Evolutionary conservation across 148 eudicot species (phyloP), one percentile per base, ranked within the genome.

Genomic region (Arbutus unedo): DNA sequence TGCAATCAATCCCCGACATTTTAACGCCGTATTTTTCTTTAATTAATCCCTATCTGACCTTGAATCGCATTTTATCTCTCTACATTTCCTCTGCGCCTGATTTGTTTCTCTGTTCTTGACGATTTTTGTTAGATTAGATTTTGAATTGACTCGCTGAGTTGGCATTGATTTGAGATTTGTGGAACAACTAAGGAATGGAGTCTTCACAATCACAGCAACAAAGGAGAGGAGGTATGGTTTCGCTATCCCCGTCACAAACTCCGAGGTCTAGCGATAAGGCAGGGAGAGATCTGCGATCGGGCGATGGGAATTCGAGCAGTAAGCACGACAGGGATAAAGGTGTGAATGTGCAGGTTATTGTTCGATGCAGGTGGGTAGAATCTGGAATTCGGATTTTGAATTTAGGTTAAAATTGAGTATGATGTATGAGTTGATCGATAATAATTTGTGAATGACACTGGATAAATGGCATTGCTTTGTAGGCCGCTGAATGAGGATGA

Each of bases 401-500:
- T 75, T 70, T 62, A 3, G 43, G 53, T 10, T 14, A 55, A 15
- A 70, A 67, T 57, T 78, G 31, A 64, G 19, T 55, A 38, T 79
- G 31, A 19, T 15, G 72, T 85, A 10, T 19, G 6, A 13, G 74
- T 70, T 79, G 44, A 55, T 72, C 45, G 76, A 4, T 21, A 3
- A 9, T 15, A 53, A 23, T 78, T 48, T 56, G 72, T 59, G 16
- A 74, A 59, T 80, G 50, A 74, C 23, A 66, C 23, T 60, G 76
- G 49, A 47, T 59, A 77, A 71, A 67, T 47, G 71, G 78, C 64
- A 67, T 53, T 80, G 74, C 71, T 31, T 66, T 55, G 38, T 85
- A 97, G 99, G 91, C 99, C 99, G 15, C 82, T 90, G 86, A 97
- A 88, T 84, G 97, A 92, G 14, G 99, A 97, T 59, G 99, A 97